Percentiles rank a stretch among this genome's conserved stretches.
phyloP scores from a whole-genome alignment of 768 basidiomycete species.

The Naganishia onofrii region DNA sequence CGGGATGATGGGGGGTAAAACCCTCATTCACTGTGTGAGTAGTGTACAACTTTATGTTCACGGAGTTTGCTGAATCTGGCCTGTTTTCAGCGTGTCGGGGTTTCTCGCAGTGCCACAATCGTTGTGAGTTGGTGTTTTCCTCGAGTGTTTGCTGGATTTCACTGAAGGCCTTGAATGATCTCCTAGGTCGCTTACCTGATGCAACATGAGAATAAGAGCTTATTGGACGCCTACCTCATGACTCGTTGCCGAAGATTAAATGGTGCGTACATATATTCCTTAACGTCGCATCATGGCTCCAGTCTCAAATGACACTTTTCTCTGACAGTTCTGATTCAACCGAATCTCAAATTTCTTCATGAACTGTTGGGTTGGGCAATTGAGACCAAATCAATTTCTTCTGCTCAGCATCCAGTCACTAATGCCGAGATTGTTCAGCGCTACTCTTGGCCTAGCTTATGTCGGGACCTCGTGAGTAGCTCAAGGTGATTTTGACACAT shows the following conservation, averaged over 20 bases:
- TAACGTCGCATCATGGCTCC: not conserved
- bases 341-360: conserved; percentile 91
- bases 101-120: conserved; percentile 88
- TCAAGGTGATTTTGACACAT: not conserved
- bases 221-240: conserved; percentile 90
- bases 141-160: not conserved
- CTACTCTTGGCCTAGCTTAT: conserved; percentile 50
- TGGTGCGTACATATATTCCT: conserved; percentile 37
- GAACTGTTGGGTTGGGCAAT: conserved; percentile 94
- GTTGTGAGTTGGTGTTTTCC: conserved; percentile 59
- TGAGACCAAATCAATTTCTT: conserved; percentile 56
- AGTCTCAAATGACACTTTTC: not conserved
- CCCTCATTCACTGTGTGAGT: conserved; percentile 79
- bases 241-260: conserved; percentile 83
- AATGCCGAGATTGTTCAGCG: conserved; percentile 35
- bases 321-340: conserved; percentile 86
- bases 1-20: conserved; percentile 74
- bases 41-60: not conserved
- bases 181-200: conserved; percentile 78
- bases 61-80: not conserved
- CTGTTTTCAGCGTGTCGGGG: conserved; percentile 72
- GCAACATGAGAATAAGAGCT: conserved; percentile 78
- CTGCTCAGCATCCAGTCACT: conserved; percentile 15
- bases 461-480: conserved; percentile 48
- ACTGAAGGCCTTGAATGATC: not conserved